Base-by-base conservation (phyloP, 345 rosid genomes). In the Corchorus olitorius region DNA sequence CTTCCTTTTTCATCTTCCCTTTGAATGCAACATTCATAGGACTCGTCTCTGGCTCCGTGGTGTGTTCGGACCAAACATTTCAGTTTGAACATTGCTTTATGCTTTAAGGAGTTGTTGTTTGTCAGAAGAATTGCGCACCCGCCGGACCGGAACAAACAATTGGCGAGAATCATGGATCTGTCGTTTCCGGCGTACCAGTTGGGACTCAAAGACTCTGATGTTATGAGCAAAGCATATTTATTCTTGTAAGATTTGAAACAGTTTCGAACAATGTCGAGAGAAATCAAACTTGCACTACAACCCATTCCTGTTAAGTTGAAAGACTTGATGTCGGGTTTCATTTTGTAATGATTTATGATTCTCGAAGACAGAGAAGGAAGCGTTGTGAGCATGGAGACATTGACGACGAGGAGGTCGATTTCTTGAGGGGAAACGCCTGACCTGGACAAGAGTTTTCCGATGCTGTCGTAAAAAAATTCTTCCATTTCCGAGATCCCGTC, bases 281-380 rank as follows among this genome's bases (percentile, higher is more conserved):
- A 87, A 46, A 95, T 83, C 33, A 93, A 81, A 82, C 97, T 93
- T 45, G 99, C 97, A 75, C 99, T 93, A 12, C 99, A 95, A 0
- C 98, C 99, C 97, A 95, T 93, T 9, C 97, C 96, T 0, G 98
- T 83, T 5, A 95, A 80, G 79, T 93, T 90, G 59, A 74, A 93
- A 17, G 81, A 87, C 75, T 93, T 93, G 13, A 93, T 54, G 77
- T 92, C 97, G 2, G 88, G 85, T 65, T 91, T 88, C 90, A 95
- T 82, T 79, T 93, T 88, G 91, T 90, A 93, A 19, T 27, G 87
- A 75, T 92, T 93, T n/a, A 95, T 82, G 75, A 95, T 88, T 67
- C 91, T 82, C 1, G 93, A 76, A 12, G 92, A 65, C 45, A 90
- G 59, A 78, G 94, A 95, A 65, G 99, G 99, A 4, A 84, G 16